Evolutionary conservation across 345 rosid species (phyloP).

Genomic region (Streptanthus diversifolius): DNA sequence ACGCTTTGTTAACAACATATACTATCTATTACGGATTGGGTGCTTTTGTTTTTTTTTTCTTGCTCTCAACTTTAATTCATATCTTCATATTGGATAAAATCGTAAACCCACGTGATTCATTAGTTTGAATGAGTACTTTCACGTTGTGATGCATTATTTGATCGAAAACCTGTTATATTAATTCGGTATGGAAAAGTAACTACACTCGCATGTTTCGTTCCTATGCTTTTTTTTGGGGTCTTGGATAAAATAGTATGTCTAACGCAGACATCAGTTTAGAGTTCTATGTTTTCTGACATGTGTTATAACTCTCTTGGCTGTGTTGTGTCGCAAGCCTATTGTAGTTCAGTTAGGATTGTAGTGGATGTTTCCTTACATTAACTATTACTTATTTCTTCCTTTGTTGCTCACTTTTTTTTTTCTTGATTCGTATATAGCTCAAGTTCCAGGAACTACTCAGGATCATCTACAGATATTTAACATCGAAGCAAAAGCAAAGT

Average conservation of each 20-base stretch:
- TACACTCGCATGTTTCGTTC: constrained; percentile 1
- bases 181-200: constrained; percentile 4
- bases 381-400: constrained; percentile 1
- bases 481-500: constrained; percentile 91
- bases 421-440: constrained; percentile 50
- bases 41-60: background rate
- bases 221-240: background rate
- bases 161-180: background rate
- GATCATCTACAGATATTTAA: constrained; percentile 99
- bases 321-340: constrained; percentile 11
- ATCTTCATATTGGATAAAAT: background rate
- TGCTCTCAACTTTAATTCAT: background rate
- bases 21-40: background rate
- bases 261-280: background rate
- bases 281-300: background rate
- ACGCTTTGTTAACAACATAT: background rate
- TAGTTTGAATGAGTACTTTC: background rate
- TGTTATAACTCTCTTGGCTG: background rate
- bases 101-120: background rate
- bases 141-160: constrained; percentile 6
- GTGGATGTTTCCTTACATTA: constrained; percentile 10
- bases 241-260: background rate
- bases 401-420: constrained; percentile 19
- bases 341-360: background rate
- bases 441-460: constrained; percentile 95